Base-by-base conservation (phyloP, 495 filamentous ascomycete genomes). In the Daldinia bambusicola region DNA sequence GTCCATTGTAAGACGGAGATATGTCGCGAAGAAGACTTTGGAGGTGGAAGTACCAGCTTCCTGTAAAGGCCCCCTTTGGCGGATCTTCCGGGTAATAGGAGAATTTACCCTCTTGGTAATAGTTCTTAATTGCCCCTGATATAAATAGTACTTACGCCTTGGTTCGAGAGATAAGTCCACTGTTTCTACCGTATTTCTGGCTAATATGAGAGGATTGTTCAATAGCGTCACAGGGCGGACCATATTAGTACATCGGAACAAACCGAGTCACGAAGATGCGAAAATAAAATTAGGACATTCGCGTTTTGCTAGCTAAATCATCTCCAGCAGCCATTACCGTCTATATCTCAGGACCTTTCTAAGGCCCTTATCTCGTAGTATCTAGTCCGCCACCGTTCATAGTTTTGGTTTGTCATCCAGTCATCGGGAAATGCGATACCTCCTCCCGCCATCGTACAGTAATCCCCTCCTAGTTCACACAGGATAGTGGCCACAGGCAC, bases 351-450 rank as follows among this genome's bases (percentile, higher is more conserved):
- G 65, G 26, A 51, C 41, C 26, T 62, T 57, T 34, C 20, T 18
- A 43, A 40, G 45, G 61, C 26, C 31, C 22, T 53, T 51, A 34
- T 16, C 30, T 16, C 50, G 43, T 22, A 6, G 50, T 30, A 61
- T 43, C 34, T 36, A 36, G 34, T 16, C 56, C 26, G 43, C 61
- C 41, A 32, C 34, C 48, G 13, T 53, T 26, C 40, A 22, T 59
- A 63, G 60, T 58, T 41, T 66, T 53, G 51, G 57, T 38, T 66
- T 66, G 62, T 73, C 70, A 60, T 73, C 66, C 41, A 73, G 56
- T 69, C 70, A 66, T 72, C n/a, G 45, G 30, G 53, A 60, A 58
- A 62, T 41, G 57, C 63, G 51, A 36, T 52, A 20, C 57, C 43
- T 37, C 51, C 61, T 31, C 43, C 18, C 61, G 66, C 52, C 41